Percentiles rank a stretch among this genome's conserved stretches.
Conservation (phyloP, 176 grass and related monocot species). For the Eleusine indica region DNA sequence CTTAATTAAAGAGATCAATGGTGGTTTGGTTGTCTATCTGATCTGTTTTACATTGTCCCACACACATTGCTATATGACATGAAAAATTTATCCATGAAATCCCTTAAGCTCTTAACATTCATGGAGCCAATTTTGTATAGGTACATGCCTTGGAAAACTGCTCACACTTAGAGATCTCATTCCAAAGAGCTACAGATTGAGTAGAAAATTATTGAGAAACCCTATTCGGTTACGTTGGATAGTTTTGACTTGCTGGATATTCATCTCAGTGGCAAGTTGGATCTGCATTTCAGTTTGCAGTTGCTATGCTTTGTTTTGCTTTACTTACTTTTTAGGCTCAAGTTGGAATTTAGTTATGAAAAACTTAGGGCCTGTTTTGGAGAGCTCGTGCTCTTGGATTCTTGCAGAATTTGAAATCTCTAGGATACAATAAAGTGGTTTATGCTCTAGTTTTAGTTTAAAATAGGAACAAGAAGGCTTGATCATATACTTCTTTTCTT, state of each 20-base stretch:
- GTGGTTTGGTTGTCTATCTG: conserved; percentile 6
- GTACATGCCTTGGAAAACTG: neutral
- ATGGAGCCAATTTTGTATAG: neutral
- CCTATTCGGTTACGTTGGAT: neutral
- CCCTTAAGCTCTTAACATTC: neutral
- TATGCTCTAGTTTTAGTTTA: neutral
- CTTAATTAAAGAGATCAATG: neutral
- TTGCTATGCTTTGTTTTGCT: neutral
- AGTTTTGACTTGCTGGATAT: neutral
- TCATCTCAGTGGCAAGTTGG: neutral
- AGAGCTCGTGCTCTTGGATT: neutral
- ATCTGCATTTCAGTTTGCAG: neutral
- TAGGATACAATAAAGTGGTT: neutral
- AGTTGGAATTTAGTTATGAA: neutral
- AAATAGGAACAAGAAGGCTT: neutral
- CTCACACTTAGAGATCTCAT: neutral
- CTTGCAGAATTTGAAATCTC: neutral
- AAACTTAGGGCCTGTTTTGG: neutral
- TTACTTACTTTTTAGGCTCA: neutral
- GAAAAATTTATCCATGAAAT: conserved; percentile 1
- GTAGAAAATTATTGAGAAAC: neutral
- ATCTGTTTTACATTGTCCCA: neutral
- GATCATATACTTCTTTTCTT: neutral
- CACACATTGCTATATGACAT: neutral
- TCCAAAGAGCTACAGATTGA: neutral